These are phyloP conservation scores for Viola pubescens DNA, from an alignment of 441 rosid species.

Conservation along the genomic window DNA sequence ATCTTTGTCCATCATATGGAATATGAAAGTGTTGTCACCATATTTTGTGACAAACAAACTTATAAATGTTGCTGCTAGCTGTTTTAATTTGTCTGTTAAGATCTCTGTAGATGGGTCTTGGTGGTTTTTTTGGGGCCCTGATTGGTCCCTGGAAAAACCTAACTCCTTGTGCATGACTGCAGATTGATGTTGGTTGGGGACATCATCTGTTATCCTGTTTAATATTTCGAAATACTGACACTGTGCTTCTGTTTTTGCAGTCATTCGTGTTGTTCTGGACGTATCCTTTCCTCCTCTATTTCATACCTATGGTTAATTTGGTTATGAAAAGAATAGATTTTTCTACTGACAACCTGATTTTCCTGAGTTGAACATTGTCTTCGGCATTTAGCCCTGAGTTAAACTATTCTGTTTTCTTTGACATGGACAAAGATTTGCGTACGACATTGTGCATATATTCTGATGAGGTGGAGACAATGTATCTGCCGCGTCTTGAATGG, in stretches of 20 bases:
- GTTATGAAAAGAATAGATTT: too few species aligned
- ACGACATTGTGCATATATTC: slow-evolving; percentile 90
- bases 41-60: not conserved
- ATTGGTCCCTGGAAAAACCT: not conserved
- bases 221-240: slow-evolving; percentile 9
- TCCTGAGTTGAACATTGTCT: not conserved
- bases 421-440: slow-evolving; percentile 64
- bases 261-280: slow-evolving; percentile 99
- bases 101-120: not conserved
- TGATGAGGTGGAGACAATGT: slow-evolving; percentile 19
- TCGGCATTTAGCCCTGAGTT: too few species aligned
- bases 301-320: too few species aligned
- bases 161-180: not conserved
- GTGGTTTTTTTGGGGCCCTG: not conserved
- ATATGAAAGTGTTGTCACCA: too few species aligned
- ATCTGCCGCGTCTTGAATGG: too few species aligned
- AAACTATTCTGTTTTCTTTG: slow-evolving; percentile 29
- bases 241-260: slow-evolving; percentile 39
- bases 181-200: not conserved
- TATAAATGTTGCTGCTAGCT: not conserved
- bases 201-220: not conserved
- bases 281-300: slow-evolving; percentile 56
- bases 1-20: not conserved
- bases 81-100: not conserved
- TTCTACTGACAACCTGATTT: not conserved